These are phyloP conservation scores for Mrakia gelida DNA, from an alignment of 768 basidiomycete genomes.

Conservation along the genomic window DNA sequence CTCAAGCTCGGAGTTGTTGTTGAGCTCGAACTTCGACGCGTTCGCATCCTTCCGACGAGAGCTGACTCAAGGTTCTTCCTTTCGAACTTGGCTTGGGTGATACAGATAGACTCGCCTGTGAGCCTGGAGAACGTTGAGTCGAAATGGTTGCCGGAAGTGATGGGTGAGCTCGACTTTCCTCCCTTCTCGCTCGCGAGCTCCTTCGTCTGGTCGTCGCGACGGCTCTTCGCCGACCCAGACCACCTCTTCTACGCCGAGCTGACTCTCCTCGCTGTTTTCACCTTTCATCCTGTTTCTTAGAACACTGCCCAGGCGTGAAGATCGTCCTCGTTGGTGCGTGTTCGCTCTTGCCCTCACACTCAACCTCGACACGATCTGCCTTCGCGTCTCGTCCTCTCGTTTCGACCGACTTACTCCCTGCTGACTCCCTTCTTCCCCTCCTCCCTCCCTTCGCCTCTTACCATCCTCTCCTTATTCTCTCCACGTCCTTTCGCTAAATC, in stretches of 20 bases:
- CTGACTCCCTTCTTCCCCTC: background rate
- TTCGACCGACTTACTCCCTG: background rate
- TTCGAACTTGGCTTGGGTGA: background rate
- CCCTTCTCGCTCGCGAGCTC: background rate
- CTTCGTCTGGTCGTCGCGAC: background rate
- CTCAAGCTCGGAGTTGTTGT: background rate
- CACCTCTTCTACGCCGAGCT: background rate
- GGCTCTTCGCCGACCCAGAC: too few species aligned
- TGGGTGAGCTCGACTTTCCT: background rate
- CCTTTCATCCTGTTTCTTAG: background rate
- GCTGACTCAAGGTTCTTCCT: background rate
- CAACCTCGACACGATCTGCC: too few species aligned
- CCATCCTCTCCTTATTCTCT: background rate
- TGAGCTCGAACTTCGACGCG: background rate
- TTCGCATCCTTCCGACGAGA: background rate
- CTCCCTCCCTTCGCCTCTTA: background rate
- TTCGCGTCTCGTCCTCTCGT: too few species aligned
- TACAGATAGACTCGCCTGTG: constrained; percentile 18
- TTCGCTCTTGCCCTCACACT: background rate
- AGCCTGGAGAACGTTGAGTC: constrained; percentile 21
- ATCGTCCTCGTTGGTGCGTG: constrained; percentile 10
- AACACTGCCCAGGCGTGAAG: constrained; percentile 16
- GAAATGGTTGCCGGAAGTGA: constrained; percentile 17
- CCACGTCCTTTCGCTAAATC: background rate
- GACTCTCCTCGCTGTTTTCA: background rate